These are phyloP conservation scores for Penicillium sp. DNA, from an alignment of 2,329 filamentous ascomycete genomes.

Conservation along the genomic window DNA sequence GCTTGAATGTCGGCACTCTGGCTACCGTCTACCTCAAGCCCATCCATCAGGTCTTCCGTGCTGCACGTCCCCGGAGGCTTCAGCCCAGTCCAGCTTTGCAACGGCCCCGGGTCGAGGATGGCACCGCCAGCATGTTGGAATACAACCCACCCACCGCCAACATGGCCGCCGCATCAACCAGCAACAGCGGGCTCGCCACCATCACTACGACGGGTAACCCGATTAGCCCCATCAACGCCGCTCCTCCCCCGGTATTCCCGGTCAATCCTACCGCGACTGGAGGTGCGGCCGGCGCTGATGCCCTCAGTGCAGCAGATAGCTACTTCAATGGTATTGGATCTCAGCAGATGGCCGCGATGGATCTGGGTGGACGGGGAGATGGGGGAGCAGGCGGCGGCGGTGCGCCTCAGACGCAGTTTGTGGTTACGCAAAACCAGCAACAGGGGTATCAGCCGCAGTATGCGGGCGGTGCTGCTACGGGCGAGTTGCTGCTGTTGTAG, in stretches of 20 bases:
- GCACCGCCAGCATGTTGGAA: slow-evolving; percentile 32
- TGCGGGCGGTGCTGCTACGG: slow-evolving; percentile 65
- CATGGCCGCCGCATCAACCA: slow-evolving; percentile 31
- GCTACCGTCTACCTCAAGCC: slow-evolving; percentile 98
- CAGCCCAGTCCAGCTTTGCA: slow-evolving; percentile 85
- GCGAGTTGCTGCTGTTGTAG: slow-evolving; percentile 70
- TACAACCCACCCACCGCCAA: slow-evolving; percentile 41
- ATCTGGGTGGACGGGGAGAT: slow-evolving; percentile 64
- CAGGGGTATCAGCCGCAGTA: slow-evolving; percentile 71
- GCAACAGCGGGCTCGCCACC: slow-evolving; percentile 29
- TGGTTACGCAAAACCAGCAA: slow-evolving; percentile 82
- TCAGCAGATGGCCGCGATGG: slow-evolving; percentile 73
- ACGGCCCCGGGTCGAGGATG: slow-evolving; percentile 57
- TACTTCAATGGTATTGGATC: slow-evolving; percentile 82
- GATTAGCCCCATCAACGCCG: slow-evolving; percentile 31
- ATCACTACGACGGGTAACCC: slow-evolving; percentile 35
- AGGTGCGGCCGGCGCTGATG: slow-evolving; percentile 62
- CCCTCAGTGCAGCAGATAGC: slow-evolving; percentile 81
- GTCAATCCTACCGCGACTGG: slow-evolving; percentile 68
- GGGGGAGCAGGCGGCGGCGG: slow-evolving; percentile 66
- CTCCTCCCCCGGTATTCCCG: slow-evolving; percentile 34
- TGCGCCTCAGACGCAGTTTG: slow-evolving; percentile 54
- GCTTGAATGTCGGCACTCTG: slow-evolving; percentile 90
- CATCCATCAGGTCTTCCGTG: slow-evolving; percentile 93
- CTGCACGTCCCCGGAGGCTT: slow-evolving; percentile 76